Evolutionary conservation across 129 eudicot genomes (phyloP), one percentile per base, ranked within the genome.

Genomic region (Flaveria robusta): DNA sequence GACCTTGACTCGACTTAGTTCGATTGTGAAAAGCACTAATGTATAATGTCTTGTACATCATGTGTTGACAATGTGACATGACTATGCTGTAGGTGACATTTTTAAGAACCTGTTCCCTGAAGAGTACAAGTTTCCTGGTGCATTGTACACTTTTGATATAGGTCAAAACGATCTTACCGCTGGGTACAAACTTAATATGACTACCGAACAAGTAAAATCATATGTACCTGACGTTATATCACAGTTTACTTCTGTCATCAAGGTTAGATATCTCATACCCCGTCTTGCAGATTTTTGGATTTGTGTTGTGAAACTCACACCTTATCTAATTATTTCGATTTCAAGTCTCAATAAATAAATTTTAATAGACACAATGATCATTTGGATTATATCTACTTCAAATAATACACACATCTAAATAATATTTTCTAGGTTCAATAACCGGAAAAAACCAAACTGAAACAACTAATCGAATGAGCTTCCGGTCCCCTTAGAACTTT

Each of bases 91-190:
- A 81, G 90, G 84, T 67, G 92, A 84, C 52, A 49, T 80, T 14
- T 85, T 62, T 55, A 64, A 56, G 78, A 34, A 71, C 14, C 19
- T 87, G 54, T 79, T 89, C 49, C 96, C 92, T 0, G 50, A 76
- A 71, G 81, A 79, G 41, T 70, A 62, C 29, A 80, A 85, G 69
- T 87, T 89, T 60, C 71, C 89, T 20, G 71, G 82, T 12, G 96
- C 89, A 0, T 76, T 89, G 20, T 89, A 87, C 83, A 89, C 90
- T 13, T 81, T 89, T 69, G 96, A 89, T 86, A 89, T 89, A 34
- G 96, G 96, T 81, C 96, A 89, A 71, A 89, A 89, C 42, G 96
- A 89, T 73, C 89, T 89, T 70, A 89, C 90, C 0, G 88, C 92
- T 64, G 96, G 96, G 9, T 89, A 85, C 83, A 81, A 87, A 52